These are phyloP conservation scores for Crithidia bombi DNA, from an alignment of 208 protist genomes.

Conservation along the genomic window DNA sequence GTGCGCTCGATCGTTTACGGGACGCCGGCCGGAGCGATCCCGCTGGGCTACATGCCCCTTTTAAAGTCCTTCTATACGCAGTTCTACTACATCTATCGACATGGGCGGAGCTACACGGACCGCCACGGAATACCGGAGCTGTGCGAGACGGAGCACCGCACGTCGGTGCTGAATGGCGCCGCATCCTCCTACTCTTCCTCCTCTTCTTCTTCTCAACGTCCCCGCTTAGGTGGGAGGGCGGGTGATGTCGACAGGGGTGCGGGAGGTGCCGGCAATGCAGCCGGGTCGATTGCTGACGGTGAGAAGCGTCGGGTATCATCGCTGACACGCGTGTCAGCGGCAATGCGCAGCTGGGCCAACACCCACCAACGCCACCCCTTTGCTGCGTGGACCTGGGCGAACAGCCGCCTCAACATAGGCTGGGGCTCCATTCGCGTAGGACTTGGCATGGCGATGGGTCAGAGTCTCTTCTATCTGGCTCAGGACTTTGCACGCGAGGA, in stretches of 20 bases:
- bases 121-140: conserved; percentile 35
- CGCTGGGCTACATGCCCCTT: conserved; percentile 66
- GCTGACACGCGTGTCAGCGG: not conserved
- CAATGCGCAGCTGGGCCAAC: conserved; percentile 16
- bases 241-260: not conserved
- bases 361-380: conserved; percentile 60
- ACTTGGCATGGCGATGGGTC: conserved; percentile 87
- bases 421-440: conserved; percentile 91
- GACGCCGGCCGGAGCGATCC: conserved; percentile 66
- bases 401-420: conserved; percentile 88
- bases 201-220: not conserved
- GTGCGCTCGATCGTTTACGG: conserved; percentile 87
- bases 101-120: conserved; percentile 76
- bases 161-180: not conserved
- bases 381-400: conserved; percentile 78
- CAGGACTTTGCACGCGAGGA: conserved; percentile 56
- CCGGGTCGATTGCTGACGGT: too few species aligned
- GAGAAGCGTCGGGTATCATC: not conserved
- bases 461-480: conserved; percentile 78
- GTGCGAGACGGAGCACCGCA: conserved; percentile 35
- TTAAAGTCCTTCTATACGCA: conserved; percentile 81
- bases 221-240: not conserved
- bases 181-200: not conserved
- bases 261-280: not conserved
- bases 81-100: conserved; percentile 63